Base-by-base conservation (phyloP, 805 yeast species). In the Aciculoconidium aculeatum region DNA sequence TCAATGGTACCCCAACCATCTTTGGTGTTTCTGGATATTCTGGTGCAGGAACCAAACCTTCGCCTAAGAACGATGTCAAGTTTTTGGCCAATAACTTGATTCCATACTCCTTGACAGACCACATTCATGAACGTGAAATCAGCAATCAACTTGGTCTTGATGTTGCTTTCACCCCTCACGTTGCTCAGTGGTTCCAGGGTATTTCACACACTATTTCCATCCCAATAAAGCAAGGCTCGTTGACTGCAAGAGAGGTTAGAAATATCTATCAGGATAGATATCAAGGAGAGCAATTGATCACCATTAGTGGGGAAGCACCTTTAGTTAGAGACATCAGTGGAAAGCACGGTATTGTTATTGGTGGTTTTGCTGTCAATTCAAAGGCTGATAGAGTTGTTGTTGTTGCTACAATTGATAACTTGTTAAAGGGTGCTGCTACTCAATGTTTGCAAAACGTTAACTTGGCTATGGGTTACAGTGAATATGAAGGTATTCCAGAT, bases 101-200 rank as follows among this genome's bases (percentile, higher is more conserved):
- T 49, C 97, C 99, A 34, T 92, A 92, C 64, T 78, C 96, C 4
- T 70, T 92, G 48, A 92, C 98, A 8, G 96, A 90, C 55, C 99
- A 92, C 58, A 81, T 92, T 36, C 99, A 92, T 55, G 99, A 92
- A 68, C 75, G 80, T 39, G 99, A 92, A 62, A 81, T 94, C 37
- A 83, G 95, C 23, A 51, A 70, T 10, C 88, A 81, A 43, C 66
- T 92, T 37, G 94, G 94, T 3, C 60, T 64, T 23, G 72, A 75
- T 18, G 86, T 92, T 28, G 90, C 95, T 4, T 92, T 92, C 57
- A 76, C 83, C 41, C 98, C 99, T 12, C 99, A 92, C 51, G 99
- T 92, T 36, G 98, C 96, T 2, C 94, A 82, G 55, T 92, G 98
- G 98, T 92, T 92, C 77, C 97, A 94, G 63, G 99, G 99, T 45